Conservation (phyloP, 2,329 filamentous ascomycete genomes). For the Pleoardoris graminearum region DNA sequence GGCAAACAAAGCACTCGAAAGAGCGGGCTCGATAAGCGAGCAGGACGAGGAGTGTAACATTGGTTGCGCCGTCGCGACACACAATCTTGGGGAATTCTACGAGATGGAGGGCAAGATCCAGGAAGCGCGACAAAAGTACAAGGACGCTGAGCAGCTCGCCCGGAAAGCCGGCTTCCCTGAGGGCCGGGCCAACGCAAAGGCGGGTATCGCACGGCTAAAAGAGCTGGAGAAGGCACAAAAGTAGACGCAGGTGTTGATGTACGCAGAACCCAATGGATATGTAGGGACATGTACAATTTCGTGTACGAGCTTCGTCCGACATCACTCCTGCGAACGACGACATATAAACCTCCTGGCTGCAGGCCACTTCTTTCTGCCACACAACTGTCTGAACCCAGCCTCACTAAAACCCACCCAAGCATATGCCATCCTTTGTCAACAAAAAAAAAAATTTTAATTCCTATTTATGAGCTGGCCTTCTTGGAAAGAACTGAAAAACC, state of each 20-base stretch:
- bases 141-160: slow-evolving; percentile 66
- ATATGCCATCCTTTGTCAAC: too few relatives aligned
- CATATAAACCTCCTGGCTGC: neutral
- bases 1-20: slow-evolving; percentile 74
- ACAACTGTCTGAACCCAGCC: too few relatives aligned
- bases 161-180: slow-evolving; percentile 54
- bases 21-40: slow-evolving; percentile 67
- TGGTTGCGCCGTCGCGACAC: slow-evolving; percentile 80
- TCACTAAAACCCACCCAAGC: too few relatives aligned
- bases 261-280: neutral
- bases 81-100: slow-evolving; percentile 83
- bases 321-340: neutral
- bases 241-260: neutral
- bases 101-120: slow-evolving; percentile 69
- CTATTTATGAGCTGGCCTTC: too few relatives aligned
- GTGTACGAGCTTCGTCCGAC: neutral
- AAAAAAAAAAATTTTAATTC: too few relatives aligned
- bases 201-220: slow-evolving; percentile 45
- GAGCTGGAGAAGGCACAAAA: slow-evolving; percentile 23
- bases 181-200: slow-evolving; percentile 48
- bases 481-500: too few relatives aligned
- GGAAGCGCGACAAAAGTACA: slow-evolving; percentile 69
- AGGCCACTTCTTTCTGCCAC: too few relatives aligned
- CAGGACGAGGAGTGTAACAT: slow-evolving; percentile 80
- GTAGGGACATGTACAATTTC: neutral